These are phyloP conservation scores for Volvariella surrecta DNA, from an alignment of 1,284 basidiomycete genomes.

Conservation along the genomic window DNA sequence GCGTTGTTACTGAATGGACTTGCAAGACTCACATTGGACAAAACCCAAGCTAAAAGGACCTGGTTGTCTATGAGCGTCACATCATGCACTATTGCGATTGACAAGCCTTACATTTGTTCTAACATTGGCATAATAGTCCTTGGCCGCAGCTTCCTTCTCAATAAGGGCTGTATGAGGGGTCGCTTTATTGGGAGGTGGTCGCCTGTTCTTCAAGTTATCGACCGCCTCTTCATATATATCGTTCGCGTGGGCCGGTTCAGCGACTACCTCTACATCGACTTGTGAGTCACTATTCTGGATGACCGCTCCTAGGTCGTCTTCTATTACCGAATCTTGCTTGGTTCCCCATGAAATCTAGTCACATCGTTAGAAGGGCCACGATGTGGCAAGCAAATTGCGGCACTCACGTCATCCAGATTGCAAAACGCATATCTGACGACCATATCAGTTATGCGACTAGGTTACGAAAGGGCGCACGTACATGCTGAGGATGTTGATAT, in stretches of 20 bases:
- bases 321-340: slow-evolving; percentile 67
- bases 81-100: not conserved
- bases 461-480: slow-evolving; percentile 28
- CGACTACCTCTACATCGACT: slow-evolving; percentile 85
- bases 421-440: slow-evolving; percentile 65
- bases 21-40: slow-evolving; percentile 70
- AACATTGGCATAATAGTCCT: slow-evolving; percentile 87
- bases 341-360: slow-evolving; percentile 83
- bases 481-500: slow-evolving; percentile 84
- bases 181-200: slow-evolving; percentile 34
- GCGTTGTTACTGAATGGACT: too few relatives aligned
- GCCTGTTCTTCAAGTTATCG: slow-evolving; percentile 68
- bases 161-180: slow-evolving; percentile 23
- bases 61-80: slow-evolving; percentile 16
- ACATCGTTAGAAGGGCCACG: not conserved
- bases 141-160: slow-evolving; percentile 70
- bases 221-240: slow-evolving; percentile 86
- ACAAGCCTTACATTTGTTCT: slow-evolving; percentile 69
- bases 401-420: slow-evolving; percentile 72
- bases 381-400: not conserved
- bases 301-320: slow-evolving; percentile 75
- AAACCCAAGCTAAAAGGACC: slow-evolving; percentile 76
- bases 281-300: slow-evolving; percentile 71
- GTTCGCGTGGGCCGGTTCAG: slow-evolving; percentile 84
- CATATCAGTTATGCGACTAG: slow-evolving; percentile 5